Base-by-base conservation (phyloP, 768 basidiomycete genomes). In the Amanita pseudoporphyria region DNA sequence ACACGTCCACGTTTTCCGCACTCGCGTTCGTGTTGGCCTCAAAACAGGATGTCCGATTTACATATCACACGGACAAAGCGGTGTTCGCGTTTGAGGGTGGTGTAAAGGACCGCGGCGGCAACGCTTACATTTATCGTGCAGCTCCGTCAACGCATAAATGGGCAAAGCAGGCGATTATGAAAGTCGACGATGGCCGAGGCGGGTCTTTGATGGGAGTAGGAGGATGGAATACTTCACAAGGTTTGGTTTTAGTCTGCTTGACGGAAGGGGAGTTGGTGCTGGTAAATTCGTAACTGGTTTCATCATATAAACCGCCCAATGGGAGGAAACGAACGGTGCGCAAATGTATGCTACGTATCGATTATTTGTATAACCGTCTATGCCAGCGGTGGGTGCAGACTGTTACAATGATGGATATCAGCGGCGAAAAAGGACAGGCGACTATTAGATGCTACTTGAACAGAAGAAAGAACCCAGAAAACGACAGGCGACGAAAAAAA, bases 21-120 rank as follows among this genome's bases (percentile, higher is more conserved):
- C 75, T 99, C 21, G 78, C 91, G 1, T 99, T 97, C 61, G 95
- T 99, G 35, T 72, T 99, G 44, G 91, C 91, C 7, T 91, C 89
- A 10, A 97, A 97, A 62, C 82, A 79, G 24, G 91, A 97, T 63
- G 81, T 87, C 1, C 80, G 90, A 16, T 92, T 94, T 67, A 87
- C 88, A 1, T 78, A 85, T 58, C 92, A 97, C 59, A 64, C 74
- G 0, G 64, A 65, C 1, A 62, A 70, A 37, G 73, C 72, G 5
- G 81, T 88, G 2, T 68, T 91, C 41, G 91, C 91, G 0, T 93
- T 97, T 56, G 94, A 97, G 64, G 81, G 81, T 52, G 89, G 87
- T 9, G 60, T 73, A 1, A 66, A 69, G 30, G 76, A 77, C 51
- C 76, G 80, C 22, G 82, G 84, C 21, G 86, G 87, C 2, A 95